These are phyloP conservation scores for Candida pseudocylindracea DNA, from an alignment of 1,139 yeast species.

Conservation along the genomic window DNA sequence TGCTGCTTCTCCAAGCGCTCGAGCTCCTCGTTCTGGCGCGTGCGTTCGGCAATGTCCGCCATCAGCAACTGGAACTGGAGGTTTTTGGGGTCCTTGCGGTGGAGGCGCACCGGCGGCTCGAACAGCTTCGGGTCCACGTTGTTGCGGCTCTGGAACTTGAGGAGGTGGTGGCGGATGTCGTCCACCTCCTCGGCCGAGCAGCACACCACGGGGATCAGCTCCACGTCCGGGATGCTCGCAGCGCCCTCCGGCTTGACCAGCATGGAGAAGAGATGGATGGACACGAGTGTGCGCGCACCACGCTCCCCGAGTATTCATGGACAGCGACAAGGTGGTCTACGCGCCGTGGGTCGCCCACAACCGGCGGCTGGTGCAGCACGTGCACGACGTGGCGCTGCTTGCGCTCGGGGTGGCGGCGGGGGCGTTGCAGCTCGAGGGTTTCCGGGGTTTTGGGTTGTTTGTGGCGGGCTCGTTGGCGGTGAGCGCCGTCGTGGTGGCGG, in stretches of 20 bases:
- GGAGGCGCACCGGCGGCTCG: constrained; percentile 65
- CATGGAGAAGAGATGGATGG: no score
- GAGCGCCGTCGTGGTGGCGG: neutral
- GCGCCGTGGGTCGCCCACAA: neutral
- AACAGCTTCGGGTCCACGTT: constrained; percentile 47
- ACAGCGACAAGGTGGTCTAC: no score
- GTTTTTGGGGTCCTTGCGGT: constrained; percentile 81
- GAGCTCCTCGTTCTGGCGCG: constrained; percentile 13
- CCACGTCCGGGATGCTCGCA: no score
- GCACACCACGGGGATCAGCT: constrained; percentile 41
- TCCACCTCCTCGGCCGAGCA: constrained; percentile 52
- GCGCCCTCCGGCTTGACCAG: no score
- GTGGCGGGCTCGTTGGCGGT: neutral
- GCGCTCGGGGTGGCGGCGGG: constrained; percentile 1
- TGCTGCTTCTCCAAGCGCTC: constrained; percentile 1
- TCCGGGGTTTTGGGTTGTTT: neutral
- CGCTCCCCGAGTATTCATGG: no score
- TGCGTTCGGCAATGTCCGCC: constrained; percentile 35
- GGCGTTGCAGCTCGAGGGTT: neutral
- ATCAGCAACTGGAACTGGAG: constrained; percentile 64
- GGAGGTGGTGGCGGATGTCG: constrained; percentile 57
- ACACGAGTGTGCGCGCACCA: no score
- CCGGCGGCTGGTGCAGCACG: neutral
- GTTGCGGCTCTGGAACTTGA: constrained; percentile 58
- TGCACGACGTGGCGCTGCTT: neutral